These are phyloP conservation scores for Ogataea hybrid DNA, from an alignment of 1,139 yeast genomes.

Conservation along the genomic window DNA sequence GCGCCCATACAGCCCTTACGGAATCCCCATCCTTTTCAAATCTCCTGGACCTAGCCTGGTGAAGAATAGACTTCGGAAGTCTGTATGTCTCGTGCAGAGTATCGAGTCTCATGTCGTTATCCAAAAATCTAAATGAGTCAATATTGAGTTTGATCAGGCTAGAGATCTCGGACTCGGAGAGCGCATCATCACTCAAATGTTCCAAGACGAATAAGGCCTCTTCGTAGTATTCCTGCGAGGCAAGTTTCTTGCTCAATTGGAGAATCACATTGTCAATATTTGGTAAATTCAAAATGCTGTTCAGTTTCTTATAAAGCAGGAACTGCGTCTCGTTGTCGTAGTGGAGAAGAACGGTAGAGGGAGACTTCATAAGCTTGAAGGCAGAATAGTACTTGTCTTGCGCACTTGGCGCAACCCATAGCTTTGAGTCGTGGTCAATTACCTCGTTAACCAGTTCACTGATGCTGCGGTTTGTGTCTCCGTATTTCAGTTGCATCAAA, in stretches of 20 bases:
- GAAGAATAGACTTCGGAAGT: constrained; percentile 47
- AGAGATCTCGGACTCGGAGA: constrained; percentile 47
- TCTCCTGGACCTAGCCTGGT: constrained; percentile 52
- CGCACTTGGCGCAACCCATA: constrained; percentile 9
- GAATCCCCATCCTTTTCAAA: constrained; percentile 47
- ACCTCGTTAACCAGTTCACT: constrained; percentile 15
- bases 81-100: constrained; percentile 37
- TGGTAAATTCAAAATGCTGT: constrained; percentile 12
- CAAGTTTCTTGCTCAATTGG: constrained; percentile 54
- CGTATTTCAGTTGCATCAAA: constrained; percentile 61
- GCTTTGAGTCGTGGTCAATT: constrained; percentile 12
- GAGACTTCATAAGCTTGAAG: constrained; percentile 37
- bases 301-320: constrained; percentile 23
- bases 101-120: constrained; percentile 34
- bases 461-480: constrained; percentile 38
- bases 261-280: constrained; percentile 46
- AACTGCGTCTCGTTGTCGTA: constrained; percentile 30
- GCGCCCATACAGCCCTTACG: constrained; percentile 59
- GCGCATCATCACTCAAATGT: constrained; percentile 47
- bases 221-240: constrained; percentile 45
- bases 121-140: constrained; percentile 35
- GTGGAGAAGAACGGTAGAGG: constrained; percentile 8
- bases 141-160: constrained; percentile 49
- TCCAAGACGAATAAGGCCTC: constrained; percentile 63
- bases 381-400: constrained; percentile 29